Evolutionary conservation across 2,329 filamentous ascomycete species (phyloP), one percentile per base, ranked within the genome.

Genomic region (Graphium sp.): DNA sequence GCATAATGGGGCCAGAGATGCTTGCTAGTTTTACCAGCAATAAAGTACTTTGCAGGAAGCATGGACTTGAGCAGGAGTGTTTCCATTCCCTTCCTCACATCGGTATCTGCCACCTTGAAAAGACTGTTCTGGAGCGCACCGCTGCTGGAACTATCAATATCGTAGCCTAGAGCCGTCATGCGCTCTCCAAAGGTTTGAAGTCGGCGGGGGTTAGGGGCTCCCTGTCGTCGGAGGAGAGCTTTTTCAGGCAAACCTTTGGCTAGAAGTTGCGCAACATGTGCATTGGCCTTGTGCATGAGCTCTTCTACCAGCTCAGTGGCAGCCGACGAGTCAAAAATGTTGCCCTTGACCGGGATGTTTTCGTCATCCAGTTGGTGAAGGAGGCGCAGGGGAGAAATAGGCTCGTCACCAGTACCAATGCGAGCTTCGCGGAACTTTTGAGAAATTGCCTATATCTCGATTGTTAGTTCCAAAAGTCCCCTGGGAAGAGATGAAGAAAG

Each of bases 51-150:
- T 46, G 85, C 89, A 36, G 87, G 80, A 43, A 81, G 78, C 84
- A 95, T 93, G 21, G 84, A 76, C 62, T 98, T 98, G 50, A 93
- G 66, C 19, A 95, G 63, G 18, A 95, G 60, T 3, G 87, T 94
- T 62, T 98, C 89, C 81, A 98, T 93, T 37, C 89, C 89, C 71
- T 92, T 93, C 44, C 89, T 80, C 37, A 94, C 62, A 39, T 92
- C 83, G 20, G 70, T 55, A 49, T 98, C 84, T 26, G 92, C 75
- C 23, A 98, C 74, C 53, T 82, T 81, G 68, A 94, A 95, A 26
- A 98, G 61, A 49, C 87, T 93, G 60, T 84, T 92, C 54, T 95
- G 89, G 22, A 98, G 62, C 29, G 77, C 74, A 29, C 85, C 85
- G 45, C 87, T 94, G 63, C 80, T 92, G 24, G 77, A 74, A 8